Percentiles rank a stretch among this genome's conserved stretches.
These are phyloP conservation scores for Aspergillus conjunctus DNA, from an alignment of 495 filamentous ascomycete genomes.

Conservation along the genomic window DNA sequence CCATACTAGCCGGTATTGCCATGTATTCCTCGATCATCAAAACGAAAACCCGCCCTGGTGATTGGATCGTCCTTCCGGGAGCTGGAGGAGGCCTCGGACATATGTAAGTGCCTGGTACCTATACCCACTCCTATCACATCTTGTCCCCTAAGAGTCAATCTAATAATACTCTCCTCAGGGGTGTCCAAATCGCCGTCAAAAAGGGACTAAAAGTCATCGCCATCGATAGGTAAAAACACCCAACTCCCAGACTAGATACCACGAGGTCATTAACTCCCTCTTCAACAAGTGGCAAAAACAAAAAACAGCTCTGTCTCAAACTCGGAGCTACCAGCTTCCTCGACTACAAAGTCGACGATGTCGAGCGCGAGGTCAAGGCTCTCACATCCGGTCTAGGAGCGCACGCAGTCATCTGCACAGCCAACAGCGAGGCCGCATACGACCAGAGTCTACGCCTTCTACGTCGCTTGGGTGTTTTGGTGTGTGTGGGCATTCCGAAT, in stretches of 20 bases:
- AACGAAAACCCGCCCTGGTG: slow-evolving; percentile 41
- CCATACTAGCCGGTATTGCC: slow-evolving; percentile 39
- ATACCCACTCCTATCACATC: neutral
- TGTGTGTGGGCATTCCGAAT: slow-evolving; percentile 49
- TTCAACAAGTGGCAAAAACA: slow-evolving; percentile 38
- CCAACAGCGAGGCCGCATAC: slow-evolving; percentile 44
- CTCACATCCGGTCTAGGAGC: slow-evolving; percentile 42
- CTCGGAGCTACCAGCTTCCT: slow-evolving; percentile 43
- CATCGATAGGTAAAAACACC: slow-evolving; percentile 40
- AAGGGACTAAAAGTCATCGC: slow-evolving; percentile 47
- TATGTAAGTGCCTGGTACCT: slow-evolving; percentile 29
- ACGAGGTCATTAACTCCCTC: neutral
- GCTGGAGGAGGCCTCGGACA: slow-evolving; percentile 50
- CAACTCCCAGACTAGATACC: neutral
- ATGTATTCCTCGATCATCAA: slow-evolving; percentile 54
- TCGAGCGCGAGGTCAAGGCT: slow-evolving; percentile 36
- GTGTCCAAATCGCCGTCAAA: slow-evolving; percentile 46
- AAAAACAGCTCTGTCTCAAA: slow-evolving; percentile 42
- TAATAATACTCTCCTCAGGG: slow-evolving; percentile 26
- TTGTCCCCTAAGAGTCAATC: neutral
- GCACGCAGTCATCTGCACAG: slow-evolving; percentile 49
- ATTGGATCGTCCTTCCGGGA: slow-evolving; percentile 46
- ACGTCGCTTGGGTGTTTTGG: slow-evolving; percentile 43
- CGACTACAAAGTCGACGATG: slow-evolving; percentile 43
- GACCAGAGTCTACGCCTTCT: slow-evolving; percentile 43